Conservation (phyloP, 2,329 filamentous ascomycete genomes). For the Aureobasidium zeae region DNA sequence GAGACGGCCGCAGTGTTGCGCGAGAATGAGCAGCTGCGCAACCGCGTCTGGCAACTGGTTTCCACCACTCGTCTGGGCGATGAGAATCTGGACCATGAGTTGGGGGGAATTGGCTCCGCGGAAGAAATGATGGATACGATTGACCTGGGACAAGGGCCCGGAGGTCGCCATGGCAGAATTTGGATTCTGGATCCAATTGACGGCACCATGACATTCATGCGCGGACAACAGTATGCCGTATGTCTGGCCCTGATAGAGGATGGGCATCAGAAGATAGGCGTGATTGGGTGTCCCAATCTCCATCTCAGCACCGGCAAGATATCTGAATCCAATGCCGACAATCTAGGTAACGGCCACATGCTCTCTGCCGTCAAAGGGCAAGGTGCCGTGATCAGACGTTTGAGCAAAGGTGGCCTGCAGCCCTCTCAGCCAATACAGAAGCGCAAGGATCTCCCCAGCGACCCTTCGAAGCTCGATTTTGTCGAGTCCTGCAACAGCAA, state of each 20-base stretch:
- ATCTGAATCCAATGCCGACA: constrained; percentile 38
- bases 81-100: constrained; percentile 25
- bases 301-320: constrained; percentile 36
- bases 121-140: constrained; percentile 54
- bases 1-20: constrained; percentile 49
- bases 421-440: constrained; percentile 27
- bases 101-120: constrained; percentile 36
- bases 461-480: constrained; percentile 1
- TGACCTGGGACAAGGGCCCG: constrained; percentile 45
- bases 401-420: constrained; percentile 49
- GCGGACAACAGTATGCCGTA: constrained; percentile 54
- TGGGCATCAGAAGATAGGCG: constrained; percentile 49
- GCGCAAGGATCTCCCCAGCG: constrained; percentile 14
- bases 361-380: constrained; percentile 41
- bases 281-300: constrained; percentile 55
- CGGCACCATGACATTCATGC: constrained; percentile 53
- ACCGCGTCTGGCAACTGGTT: constrained; percentile 50
- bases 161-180: constrained; percentile 35
- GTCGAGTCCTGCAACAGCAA: constrained; percentile 12
- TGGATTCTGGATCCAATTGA: constrained; percentile 60
- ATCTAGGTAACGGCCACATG: constrained; percentile 38
- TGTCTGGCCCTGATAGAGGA: constrained; percentile 50
- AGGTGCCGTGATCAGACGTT: constrained; percentile 47
- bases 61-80: constrained; percentile 30
- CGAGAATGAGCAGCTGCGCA: constrained; percentile 38